A percentile compares a stretch with the other conserved stretches of the same genome.
Conservation (phyloP, 108 stramenopile genomes). For the Cyclostephanos invisitatus region DNA sequence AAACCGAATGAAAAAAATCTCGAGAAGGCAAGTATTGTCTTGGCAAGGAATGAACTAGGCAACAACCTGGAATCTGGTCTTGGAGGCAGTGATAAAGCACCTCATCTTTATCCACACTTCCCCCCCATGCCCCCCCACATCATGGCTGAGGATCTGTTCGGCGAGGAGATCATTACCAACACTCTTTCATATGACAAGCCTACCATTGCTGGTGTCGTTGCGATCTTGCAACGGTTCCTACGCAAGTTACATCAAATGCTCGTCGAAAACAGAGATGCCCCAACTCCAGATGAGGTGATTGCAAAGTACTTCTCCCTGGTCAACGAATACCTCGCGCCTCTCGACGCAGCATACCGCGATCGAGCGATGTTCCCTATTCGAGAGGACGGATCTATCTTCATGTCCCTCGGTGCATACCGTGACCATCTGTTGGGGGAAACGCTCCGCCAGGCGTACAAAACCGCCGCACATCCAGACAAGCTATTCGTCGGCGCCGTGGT, state of each 20-base stretch:
- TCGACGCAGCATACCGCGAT: conserved; percentile 60
- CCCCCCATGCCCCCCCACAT: conserved; percentile 21
- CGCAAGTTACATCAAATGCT: conserved; percentile 43
- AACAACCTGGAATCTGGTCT: too few species aligned
- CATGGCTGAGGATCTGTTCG: conserved; percentile 17
- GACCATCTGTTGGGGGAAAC: conserved; percentile 86
- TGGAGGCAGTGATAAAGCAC: conserved; percentile 5
- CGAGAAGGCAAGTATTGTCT: background rate
- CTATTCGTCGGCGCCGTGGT: conserved; percentile 86
- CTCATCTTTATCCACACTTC: conserved; percentile 32
- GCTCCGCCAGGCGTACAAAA: conserved; percentile 71
- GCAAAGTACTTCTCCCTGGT: conserved; percentile 53
- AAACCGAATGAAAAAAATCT: background rate
- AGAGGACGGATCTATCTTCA: conserved; percentile 75
- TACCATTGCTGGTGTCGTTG: conserved; percentile 61
- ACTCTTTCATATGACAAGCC: conserved; percentile 43
- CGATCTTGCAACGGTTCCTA: conserved; percentile 54
- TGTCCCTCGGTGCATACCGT: conserved; percentile 87
- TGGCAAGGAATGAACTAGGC: too few species aligned
- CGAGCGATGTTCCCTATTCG: conserved; percentile 64
- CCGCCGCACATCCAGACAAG: conserved; percentile 78
- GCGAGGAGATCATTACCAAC: conserved; percentile 10
- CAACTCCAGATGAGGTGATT: conserved; percentile 41
- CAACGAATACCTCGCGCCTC: conserved; percentile 42
- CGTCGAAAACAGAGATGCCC: conserved; percentile 21